Base-by-base conservation (phyloP, 257 asterid genomes). In the Scutellaria baicalensis region DNA sequence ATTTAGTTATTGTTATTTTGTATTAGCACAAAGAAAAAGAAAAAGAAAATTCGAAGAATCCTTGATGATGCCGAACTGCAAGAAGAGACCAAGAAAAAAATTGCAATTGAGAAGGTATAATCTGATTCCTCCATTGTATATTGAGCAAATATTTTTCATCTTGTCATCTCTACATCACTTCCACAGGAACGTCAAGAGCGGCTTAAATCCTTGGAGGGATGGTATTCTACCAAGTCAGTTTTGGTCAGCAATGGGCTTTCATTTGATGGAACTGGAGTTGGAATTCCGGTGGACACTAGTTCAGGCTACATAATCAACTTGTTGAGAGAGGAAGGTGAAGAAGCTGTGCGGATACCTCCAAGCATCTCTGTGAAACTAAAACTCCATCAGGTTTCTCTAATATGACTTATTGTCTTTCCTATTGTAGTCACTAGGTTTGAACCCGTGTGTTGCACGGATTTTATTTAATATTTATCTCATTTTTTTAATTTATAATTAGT, bases 181-280 rank as follows among this genome's bases (percentile, higher is more conserved):
- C 66, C 77, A 40, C 80, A 92, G 97, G 97, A 92, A 78, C 93
- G 97, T 12, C 97, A 92, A 84, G 97, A 92, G 48, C 90, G 97
- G 44, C 94, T 92, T 36, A 86, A 90, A 85, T 87, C 94, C 39
- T 80, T 92, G 85, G 93, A 77, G 73, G 93, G 88, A 62, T 79
- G 79, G 71, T 79, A 85, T 64, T 84, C 93, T 55, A 59, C 76
- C 36, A 84, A 84, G 69, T 76, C 90, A 57, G 74, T 76, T 44
- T 14, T 55, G 75, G 77, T 66, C 49, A 72, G 74, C 52, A 77
- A 42, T 64, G 75, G 64, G 73, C 79, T 58, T 66, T 73, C 80
- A 12, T 74, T 70, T 66, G 87, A 83, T 55, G 78, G 84, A 38
- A 60, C 78, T 59, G 81, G 80, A 76, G 73, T 73, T 14, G 97